Conservation (phyloP, 2,329 filamentous ascomycete species). For the Fusarium tricinctum region DNA sequence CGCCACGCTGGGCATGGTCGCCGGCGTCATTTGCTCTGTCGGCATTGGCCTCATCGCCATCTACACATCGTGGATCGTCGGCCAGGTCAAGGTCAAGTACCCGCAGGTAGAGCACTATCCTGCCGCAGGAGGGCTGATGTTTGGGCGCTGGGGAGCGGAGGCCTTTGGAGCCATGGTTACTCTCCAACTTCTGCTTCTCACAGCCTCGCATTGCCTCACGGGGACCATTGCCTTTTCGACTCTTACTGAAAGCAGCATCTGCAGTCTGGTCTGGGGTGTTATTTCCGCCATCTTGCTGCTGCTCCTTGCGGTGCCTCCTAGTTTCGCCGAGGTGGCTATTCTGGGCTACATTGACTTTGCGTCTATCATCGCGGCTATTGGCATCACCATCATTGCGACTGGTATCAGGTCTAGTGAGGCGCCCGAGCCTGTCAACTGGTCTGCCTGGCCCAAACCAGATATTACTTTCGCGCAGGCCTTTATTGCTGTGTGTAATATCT, state of each 20-base stretch:
- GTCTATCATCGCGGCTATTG: constrained; percentile 64
- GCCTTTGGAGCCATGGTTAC: constrained; percentile 69
- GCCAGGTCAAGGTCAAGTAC: constrained; percentile 58
- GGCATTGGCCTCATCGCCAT: constrained; percentile 57
- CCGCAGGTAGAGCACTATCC: constrained; percentile 73
- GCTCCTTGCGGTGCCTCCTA: constrained; percentile 58
- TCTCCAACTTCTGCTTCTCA: constrained; percentile 74
- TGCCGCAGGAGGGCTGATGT: constrained; percentile 72
- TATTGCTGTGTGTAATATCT: constrained; percentile 73
- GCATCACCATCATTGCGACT: constrained; percentile 73
- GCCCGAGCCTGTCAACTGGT: constrained; percentile 50
- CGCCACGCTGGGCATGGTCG: constrained; percentile 49
- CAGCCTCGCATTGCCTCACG: constrained; percentile 76
- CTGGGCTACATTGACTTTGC: constrained; percentile 48
- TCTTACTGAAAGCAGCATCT: constrained; percentile 66
- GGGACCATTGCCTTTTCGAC: constrained; percentile 75
- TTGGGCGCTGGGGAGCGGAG: constrained; percentile 69
- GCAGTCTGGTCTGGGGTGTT: constrained; percentile 57
- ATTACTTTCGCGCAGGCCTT: constrained; percentile 66
- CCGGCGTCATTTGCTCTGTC: constrained; percentile 56
- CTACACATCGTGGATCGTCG: constrained; percentile 59
- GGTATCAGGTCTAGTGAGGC: constrained; percentile 57
- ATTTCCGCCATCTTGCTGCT: constrained; percentile 58
- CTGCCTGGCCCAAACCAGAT: constrained; percentile 56
- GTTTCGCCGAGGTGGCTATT: constrained; percentile 52